These are phyloP conservation scores for Solanum sitiens DNA, from an alignment of 257 asterid species.

Conservation along the genomic window DNA sequence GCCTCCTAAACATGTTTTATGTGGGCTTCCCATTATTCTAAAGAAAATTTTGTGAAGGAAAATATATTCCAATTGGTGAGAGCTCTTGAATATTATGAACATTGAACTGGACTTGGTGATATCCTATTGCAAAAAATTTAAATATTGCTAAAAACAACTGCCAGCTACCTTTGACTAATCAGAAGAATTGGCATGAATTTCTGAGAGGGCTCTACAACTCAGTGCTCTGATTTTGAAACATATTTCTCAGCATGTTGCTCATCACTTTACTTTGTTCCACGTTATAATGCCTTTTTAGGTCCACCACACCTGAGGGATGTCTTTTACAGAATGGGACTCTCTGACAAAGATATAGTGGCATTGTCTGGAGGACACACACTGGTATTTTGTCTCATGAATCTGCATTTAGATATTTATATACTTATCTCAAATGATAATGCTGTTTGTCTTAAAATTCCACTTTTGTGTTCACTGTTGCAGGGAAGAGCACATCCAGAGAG, in stretches of 20 bases:
- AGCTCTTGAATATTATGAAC: neutral
- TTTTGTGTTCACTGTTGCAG: slow-evolving; percentile 15
- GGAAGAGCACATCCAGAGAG: slow-evolving; percentile 83
- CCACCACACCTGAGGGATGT: slow-evolving; percentile 59
- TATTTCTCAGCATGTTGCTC: neutral
- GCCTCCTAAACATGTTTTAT: neutral
- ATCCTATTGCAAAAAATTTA: neutral
- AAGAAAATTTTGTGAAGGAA: neutral
- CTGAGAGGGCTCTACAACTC: neutral
- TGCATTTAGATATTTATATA: neutral
- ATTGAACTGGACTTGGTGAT: neutral
- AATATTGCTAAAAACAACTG: neutral
- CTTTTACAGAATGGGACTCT: slow-evolving; percentile 73
- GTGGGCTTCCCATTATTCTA: neutral
- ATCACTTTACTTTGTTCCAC: neutral
- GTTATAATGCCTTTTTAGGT: slow-evolving; percentile 18
- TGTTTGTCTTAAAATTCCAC: neutral
- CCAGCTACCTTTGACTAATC: neutral
- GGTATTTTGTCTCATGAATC: slow-evolving; percentile 25
- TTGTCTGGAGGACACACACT: slow-evolving; percentile 84
- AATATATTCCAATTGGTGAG: neutral
- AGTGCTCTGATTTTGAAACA: neutral
- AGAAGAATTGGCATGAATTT: neutral
- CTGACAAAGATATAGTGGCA: slow-evolving; percentile 69
- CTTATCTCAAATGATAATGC: neutral